Evolutionary conservation across 2,329 filamentous ascomycete genomes (phyloP).

Genomic region (Cyclaneusma minus): DNA sequence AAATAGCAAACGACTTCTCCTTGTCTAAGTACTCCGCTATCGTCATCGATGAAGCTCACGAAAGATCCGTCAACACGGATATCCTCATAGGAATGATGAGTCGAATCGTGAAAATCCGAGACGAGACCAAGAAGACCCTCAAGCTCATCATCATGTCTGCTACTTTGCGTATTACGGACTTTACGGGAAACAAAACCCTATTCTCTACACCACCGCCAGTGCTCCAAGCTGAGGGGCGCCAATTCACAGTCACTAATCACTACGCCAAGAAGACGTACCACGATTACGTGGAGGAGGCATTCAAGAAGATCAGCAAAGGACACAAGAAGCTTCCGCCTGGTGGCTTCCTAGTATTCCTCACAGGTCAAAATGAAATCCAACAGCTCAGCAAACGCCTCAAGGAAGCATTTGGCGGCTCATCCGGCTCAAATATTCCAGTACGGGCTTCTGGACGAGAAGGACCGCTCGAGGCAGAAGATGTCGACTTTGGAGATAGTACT

Average conservation of each 20-base stretch:
- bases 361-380: constrained; percentile 81
- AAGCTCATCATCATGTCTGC: constrained; percentile 98
- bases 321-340: constrained; percentile 83
- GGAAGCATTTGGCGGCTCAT: constrained; percentile 35
- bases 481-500: constrained; percentile 62
- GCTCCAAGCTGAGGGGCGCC: constrained; percentile 78
- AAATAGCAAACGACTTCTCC: constrained; percentile 79
- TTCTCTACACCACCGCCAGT: constrained; percentile 71
- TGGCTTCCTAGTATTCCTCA: constrained; percentile 86
- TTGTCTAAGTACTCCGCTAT: constrained; percentile 84
- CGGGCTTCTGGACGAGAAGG: constrained; percentile 63
- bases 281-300: constrained; percentile 85
- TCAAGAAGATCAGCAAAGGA: constrained; percentile 71
- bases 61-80: constrained; percentile 93
- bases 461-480: constrained; percentile 70
- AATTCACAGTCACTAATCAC: constrained; percentile 80
- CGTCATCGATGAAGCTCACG: constrained; percentile 92
- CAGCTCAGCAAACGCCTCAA: constrained; percentile 69
- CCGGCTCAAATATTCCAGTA: constrained; percentile 53
- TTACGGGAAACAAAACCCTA: constrained; percentile 67
- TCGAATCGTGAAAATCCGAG: constrained; percentile 72
- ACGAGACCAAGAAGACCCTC: constrained; percentile 57
- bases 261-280: constrained; percentile 70
- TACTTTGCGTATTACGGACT: constrained; percentile 78
- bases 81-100: constrained; percentile 97